Percentiles rank a stretch among this genome's conserved stretches.
These are phyloP conservation scores for Smallanthus sonchifolius DNA, from an alignment of 129 eudicot species.

Conservation along the genomic window DNA sequence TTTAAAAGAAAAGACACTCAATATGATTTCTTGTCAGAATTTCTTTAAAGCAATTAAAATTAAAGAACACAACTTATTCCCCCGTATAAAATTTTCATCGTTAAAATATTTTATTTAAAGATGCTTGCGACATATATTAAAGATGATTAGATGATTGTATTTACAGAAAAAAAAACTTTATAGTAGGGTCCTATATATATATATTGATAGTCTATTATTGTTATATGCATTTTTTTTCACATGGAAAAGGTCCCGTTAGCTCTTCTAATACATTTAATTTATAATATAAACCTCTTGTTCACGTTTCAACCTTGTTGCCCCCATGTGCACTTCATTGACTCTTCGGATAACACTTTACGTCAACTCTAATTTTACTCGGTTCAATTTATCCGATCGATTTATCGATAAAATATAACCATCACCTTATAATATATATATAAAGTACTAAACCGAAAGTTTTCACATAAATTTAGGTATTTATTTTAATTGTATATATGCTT, in stretches of 20 bases:
- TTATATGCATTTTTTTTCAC: not conserved
- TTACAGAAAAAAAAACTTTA: too few species aligned
- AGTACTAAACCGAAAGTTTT: not conserved
- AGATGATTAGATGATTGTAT: too few species aligned
- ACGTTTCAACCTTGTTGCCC: constrained; percentile 2
- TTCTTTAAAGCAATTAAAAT: too few species aligned
- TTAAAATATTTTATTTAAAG: too few species aligned
- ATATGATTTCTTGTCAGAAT: too few species aligned
- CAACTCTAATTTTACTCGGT: not conserved
- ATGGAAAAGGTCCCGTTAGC: not conserved
- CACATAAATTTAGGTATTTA: not conserved
- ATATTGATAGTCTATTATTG: not conserved
- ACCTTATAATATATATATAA: not conserved
- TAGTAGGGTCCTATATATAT: too few species aligned
- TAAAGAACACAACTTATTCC: too few species aligned
- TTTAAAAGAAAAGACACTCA: too few species aligned
- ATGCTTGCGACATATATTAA: too few species aligned
- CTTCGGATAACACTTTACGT: not conserved
- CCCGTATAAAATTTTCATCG: too few species aligned
- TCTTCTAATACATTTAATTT: not conserved
- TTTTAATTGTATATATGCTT: not conserved
- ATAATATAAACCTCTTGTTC: not conserved
- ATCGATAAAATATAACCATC: not conserved
- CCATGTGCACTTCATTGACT: constrained; percentile 16
- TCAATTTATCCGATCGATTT: not conserved